Evolutionary conservation across 164 flowering plant species (phyloP), one percentile per base, ranked within the genome.

Genomic region (Dillenia turbinata): DNA sequence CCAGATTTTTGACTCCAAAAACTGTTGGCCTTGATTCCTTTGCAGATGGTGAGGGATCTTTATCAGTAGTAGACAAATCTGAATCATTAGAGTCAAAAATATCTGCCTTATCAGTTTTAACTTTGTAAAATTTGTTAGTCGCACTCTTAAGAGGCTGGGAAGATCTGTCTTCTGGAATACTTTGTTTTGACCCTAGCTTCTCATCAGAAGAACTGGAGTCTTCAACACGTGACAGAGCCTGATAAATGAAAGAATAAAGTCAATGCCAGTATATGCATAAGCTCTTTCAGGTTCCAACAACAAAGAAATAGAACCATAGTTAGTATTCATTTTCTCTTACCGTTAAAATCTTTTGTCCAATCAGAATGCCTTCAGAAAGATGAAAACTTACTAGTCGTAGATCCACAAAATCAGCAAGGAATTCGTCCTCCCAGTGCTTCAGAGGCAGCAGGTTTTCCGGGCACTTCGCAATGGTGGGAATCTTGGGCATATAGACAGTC

Each of bases 401-500:
- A 70, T 81, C 73, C 53, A 85, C 77, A 74, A 91, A 94, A 59
- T 92, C 87, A 46, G 82, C 70, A 63, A 89, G 88, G 64, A 94
- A 86, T 49, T 70, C 70, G 58, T 88, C 88, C 70, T 86, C 96
- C 97, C 99, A 94, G 53, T 83, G 58, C 73, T 85, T 84, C 50
- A 70, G 67, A 17, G 99, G 99, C 71, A 81, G 24, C 19, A 94
- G 76, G 62, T 88, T 83, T 47, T 79, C 77, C 1, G 89, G 89
- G 71, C 96, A 89, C 60, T 75, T 70, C 5, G 73, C 79, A 49
- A 94, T 86, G 54, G 86, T 96, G 16, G 97, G 94, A 68, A 94
- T 89, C 57, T 67, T 68, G 58, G 97, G 97, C 97, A 94, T 92
- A 72, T 94, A 94, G 61, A 69, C 74, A 57, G 81, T 94, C 69